Evolutionary conservation across 768 basidiomycete genomes (phyloP).

Genomic region (Serendipita sp.): DNA sequence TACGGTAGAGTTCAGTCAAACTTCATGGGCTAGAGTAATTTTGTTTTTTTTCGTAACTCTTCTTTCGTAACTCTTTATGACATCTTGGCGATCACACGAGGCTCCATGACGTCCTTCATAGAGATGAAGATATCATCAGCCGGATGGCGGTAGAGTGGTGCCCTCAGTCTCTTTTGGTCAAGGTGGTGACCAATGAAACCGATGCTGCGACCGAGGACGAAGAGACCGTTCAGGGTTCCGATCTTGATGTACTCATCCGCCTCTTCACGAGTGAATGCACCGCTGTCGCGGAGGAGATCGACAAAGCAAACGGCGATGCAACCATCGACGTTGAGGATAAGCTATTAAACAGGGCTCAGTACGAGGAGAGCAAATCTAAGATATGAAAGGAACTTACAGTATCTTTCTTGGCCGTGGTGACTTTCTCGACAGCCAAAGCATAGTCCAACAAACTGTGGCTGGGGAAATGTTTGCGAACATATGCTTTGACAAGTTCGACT

Average conservation of each 20-base stretch:
- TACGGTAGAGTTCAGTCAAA: no score
- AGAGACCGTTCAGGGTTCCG: conserved; percentile 87
- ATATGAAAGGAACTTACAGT: conserved; percentile 34
- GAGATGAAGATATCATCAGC: conserved; percentile 92
- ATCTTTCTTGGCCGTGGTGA: conserved; percentile 95
- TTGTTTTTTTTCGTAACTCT: background rate
- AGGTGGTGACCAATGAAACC: conserved; percentile 95
- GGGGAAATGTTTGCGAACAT: conserved; percentile 90
- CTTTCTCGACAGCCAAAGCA: conserved; percentile 92
- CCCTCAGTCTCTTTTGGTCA: conserved; percentile 90
- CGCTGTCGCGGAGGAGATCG: conserved; percentile 78
- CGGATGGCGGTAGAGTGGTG: conserved; percentile 86
- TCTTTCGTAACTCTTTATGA: background rate
- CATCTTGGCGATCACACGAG: conserved; percentile 47
- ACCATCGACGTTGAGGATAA: conserved; percentile 93
- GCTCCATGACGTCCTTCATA: conserved; percentile 73
- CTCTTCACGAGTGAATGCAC: conserved; percentile 90
- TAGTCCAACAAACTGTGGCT: conserved; percentile 85
- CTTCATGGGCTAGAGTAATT: no score
- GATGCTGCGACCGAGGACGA: conserved; percentile 93
- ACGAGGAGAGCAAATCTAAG: background rate
- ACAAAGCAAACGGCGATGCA: conserved; percentile 95
- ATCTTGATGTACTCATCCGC: conserved; percentile 97
- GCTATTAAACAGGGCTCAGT: conserved; percentile 22
- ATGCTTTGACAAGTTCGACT: conserved; percentile 91